These are phyloP conservation scores for Lentinus brumalis DNA, from an alignment of 768 basidiomycete genomes.

Conservation along the genomic window DNA sequence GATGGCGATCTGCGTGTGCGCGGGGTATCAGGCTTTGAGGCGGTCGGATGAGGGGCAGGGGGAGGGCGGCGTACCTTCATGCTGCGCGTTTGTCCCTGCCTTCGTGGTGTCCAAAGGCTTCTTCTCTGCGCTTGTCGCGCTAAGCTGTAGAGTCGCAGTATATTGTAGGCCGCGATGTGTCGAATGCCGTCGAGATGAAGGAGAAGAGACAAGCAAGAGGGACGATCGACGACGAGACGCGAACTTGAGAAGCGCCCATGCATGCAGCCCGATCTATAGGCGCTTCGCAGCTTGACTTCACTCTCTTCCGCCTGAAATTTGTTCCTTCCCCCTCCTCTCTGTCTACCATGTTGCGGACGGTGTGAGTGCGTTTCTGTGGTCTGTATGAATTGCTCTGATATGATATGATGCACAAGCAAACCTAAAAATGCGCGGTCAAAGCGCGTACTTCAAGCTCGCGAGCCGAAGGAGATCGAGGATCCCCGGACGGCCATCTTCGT, in stretches of 20 bases:
- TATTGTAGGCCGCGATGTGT: too few species aligned
- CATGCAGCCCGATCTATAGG: slow-evolving; percentile 3
- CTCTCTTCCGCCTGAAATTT: slow-evolving; percentile 11
- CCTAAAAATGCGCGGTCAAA: slow-evolving; percentile 97
- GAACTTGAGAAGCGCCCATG: background rate
- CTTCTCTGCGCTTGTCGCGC: background rate
- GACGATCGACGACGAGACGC: background rate
- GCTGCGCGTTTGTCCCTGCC: too few species aligned
- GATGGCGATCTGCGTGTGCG: slow-evolving; percentile 65
- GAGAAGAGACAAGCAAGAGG: background rate
- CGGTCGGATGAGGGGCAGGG: background rate
- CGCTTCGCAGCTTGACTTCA: slow-evolving; percentile 1
- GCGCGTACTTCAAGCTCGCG: slow-evolving; percentile 81
- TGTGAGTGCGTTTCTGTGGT: slow-evolving; percentile 20
- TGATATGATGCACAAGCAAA: slow-evolving; percentile 54
- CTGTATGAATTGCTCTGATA: background rate
- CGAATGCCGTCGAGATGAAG: background rate
- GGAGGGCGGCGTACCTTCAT: background rate
- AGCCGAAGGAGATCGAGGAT: slow-evolving; percentile 89
- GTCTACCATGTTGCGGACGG: slow-evolving; percentile 29
- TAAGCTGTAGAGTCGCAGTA: background rate
- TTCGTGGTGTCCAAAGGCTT: too few species aligned
- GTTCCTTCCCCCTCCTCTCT: background rate
- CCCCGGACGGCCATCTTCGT: slow-evolving; percentile 88
- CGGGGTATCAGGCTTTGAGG: background rate